A percentile compares a stretch with the other conserved stretches of the same genome.
phyloP scores from a whole-genome alignment of 2,329 filamentous ascomycete species.

The Colletotrichum sp. region DNA sequence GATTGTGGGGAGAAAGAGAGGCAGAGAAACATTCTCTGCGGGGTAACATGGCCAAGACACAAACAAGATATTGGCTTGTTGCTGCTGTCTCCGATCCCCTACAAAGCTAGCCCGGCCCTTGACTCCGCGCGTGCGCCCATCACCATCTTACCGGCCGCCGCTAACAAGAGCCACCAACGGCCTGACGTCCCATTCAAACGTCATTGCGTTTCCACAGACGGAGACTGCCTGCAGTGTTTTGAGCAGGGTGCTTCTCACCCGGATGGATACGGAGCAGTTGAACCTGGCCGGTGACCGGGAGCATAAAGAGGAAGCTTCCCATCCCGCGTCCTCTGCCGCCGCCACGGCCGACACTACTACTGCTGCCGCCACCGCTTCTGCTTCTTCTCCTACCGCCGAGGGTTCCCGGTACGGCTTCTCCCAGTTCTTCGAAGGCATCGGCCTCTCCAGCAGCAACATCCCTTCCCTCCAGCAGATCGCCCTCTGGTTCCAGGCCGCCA shows the following conservation, averaged over 20 bases:
- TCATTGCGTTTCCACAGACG: neutral
- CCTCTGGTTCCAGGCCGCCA: slow-evolving; percentile 3
- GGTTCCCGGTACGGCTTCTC: slow-evolving; percentile 5
- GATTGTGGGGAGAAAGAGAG: neutral
- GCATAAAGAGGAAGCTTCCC: slow-evolving; percentile 6
- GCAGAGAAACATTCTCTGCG: neutral
- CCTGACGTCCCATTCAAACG: neutral
- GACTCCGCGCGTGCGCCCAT: neutral
- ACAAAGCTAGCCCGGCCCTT: neutral
- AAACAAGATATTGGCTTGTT: neutral
- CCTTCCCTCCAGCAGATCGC: neutral
- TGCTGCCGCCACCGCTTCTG: neutral
- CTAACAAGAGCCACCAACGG: neutral
- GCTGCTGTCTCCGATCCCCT: neutral
- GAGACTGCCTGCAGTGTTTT: neutral
- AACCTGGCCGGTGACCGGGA: neutral
- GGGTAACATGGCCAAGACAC: slow-evolving; percentile 6
- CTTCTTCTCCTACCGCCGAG: slow-evolving; percentile 33
- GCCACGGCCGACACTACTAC: neutral
- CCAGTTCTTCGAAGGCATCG: slow-evolving; percentile 10
- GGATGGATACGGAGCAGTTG: slow-evolving; percentile 1
- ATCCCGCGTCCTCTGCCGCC: slow-evolving; percentile 34
- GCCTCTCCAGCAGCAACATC: neutral
- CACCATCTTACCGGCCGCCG: neutral
- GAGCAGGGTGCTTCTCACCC: neutral